Evolutionary conservation across 345 rosid species (phyloP).

Genomic region (Populus nigra): DNA sequence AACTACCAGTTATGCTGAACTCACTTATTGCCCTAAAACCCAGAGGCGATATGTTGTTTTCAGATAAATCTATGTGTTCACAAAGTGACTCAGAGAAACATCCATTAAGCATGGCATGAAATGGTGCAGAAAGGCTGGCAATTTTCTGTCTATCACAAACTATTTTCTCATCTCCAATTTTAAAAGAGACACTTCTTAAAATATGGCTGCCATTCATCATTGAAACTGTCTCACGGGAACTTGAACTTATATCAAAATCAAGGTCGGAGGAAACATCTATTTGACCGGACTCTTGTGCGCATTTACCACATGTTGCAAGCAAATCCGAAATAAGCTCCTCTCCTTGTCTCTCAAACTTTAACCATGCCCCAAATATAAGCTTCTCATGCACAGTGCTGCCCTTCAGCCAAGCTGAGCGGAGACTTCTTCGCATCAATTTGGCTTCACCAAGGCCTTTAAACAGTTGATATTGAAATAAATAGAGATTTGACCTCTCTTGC

Average conservation of each 20-base stretch:
- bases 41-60: conserved; percentile 63
- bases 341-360: conserved; percentile 81
- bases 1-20: conserved; percentile 60
- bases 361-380: conserved; percentile 90
- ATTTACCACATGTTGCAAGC: conserved; percentile 74
- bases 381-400: conserved; percentile 80
- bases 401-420: conserved; percentile 86
- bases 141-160: conserved; percentile 76
- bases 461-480: conserved; percentile 75
- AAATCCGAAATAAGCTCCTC: conserved; percentile 83
- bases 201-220: conserved; percentile 30
- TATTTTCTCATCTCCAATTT: conserved; percentile 71
- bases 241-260: conserved; percentile 30
- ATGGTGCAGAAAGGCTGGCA: conserved; percentile 82
- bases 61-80: conserved; percentile 82
- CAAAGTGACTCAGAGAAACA: conserved; percentile 74
- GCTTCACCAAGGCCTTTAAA: conserved; percentile 91
- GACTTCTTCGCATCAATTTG: conserved; percentile 82
- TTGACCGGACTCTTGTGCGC: conserved; percentile 63
- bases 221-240: conserved; percentile 33
- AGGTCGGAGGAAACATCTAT: conserved; percentile 64
- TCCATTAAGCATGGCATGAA: conserved; percentile 89
- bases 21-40: conserved; percentile 68
- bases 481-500: conserved; percentile 64
- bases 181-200: conserved; percentile 51